phyloP scores from a whole-genome alignment of 441 rosid genomes.

The Geranium incanum region DNA sequence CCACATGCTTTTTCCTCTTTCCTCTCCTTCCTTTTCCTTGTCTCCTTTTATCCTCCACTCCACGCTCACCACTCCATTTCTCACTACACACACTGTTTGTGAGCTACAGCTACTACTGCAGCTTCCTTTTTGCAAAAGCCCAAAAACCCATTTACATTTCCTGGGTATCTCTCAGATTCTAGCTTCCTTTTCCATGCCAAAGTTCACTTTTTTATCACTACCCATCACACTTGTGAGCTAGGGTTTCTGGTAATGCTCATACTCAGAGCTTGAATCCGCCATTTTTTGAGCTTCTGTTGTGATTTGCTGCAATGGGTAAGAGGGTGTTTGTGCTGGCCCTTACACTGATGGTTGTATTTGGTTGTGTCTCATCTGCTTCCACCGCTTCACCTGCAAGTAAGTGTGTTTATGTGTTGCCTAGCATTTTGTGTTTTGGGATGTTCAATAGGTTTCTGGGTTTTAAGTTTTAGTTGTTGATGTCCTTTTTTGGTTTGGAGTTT shows the following conservation, averaged over 20 bases:
- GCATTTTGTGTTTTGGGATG: neutral
- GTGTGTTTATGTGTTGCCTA: constrained; percentile 16
- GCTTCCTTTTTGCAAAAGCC: neutral
- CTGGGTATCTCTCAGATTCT: neutral
- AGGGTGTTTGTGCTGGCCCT: constrained; percentile 36
- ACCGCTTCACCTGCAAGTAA: constrained; percentile 75
- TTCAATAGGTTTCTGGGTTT: constrained; percentile 15
- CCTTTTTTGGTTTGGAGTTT: neutral
- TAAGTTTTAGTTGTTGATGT: neutral
- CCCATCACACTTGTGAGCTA: constrained; percentile 19
- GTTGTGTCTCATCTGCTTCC: constrained; percentile 47
- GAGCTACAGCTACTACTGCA: constrained; percentile 6
- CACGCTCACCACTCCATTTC: constrained; percentile 1
- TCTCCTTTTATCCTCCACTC: constrained; percentile 11
- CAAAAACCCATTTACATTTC: constrained; percentile 10
- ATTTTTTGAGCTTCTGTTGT: constrained; percentile 10
- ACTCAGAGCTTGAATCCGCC: constrained; percentile 25
- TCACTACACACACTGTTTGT: neutral
- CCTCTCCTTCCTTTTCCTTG: constrained; percentile 15
- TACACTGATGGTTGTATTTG: constrained; percentile 38
- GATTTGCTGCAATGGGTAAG: constrained; percentile 25
- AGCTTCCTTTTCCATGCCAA: constrained; percentile 18
- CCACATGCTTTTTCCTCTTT: constrained; percentile 11
- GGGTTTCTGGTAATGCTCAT: constrained; percentile 30
- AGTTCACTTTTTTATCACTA: constrained; percentile 6